Conservation (phyloP, 345 rosid species). For the Aquilaria yunnanensis region DNA sequence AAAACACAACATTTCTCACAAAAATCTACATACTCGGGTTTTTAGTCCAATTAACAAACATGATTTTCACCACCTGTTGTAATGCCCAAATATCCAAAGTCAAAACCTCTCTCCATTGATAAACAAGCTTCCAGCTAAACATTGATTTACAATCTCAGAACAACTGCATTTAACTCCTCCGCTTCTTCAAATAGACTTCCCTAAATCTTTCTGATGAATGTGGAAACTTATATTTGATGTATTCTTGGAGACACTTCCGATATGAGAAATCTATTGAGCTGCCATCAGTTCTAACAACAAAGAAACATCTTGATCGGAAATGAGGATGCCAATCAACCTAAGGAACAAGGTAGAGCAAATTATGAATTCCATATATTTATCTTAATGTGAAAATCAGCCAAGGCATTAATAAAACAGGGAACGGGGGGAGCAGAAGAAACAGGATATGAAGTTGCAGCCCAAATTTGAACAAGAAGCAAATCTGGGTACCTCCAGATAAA, state of each 20-base stretch:
- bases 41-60: no score
- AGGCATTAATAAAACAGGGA: background rate
- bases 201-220: constrained; percentile 72
- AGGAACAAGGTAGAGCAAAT: constrained; percentile 8
- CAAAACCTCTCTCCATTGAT: background rate
- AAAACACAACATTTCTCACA: background rate
- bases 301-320: constrained; percentile 82
- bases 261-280: constrained; percentile 96
- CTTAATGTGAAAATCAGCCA: constrained; percentile 5
- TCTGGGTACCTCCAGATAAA: background rate
- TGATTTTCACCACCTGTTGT: no score
- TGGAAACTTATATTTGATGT: constrained; percentile 65
- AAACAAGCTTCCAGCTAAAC: background rate
- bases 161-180: constrained; percentile 25
- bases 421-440: background rate
- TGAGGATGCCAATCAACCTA: constrained; percentile 94
- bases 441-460: background rate
- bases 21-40: no score
- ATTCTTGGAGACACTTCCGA: constrained; percentile 83
- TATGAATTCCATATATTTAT: constrained; percentile 4
- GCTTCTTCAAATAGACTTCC: constrained; percentile 57
- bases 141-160: no score
- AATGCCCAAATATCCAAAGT: background rate
- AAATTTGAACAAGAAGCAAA: no score
- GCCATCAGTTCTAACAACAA: constrained; percentile 91